These are phyloP conservation scores for Rubia peregrina DNA, from an alignment of 305 asterid genomes.

Conservation along the genomic window DNA sequence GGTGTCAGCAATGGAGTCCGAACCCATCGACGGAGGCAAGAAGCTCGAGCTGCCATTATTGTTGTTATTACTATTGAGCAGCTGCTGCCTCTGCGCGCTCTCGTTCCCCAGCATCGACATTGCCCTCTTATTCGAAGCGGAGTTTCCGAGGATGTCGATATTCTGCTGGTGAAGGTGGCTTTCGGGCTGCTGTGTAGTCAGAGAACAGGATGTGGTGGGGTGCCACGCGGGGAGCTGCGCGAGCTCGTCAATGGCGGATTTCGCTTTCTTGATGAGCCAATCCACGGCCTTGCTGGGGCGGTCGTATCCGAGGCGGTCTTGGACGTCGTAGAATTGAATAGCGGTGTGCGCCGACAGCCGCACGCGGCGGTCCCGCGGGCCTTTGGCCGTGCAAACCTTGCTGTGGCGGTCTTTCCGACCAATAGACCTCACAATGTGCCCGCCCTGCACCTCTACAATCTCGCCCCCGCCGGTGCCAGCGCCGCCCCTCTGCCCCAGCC, in stretches of 20 bases:
- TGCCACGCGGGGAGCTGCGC: constrained; percentile 91
- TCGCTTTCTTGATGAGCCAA: constrained; percentile 90
- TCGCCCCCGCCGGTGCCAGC: constrained; percentile 41
- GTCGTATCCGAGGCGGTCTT: constrained; percentile 91
- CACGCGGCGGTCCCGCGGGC: constrained; percentile 95
- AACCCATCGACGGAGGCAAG: constrained; percentile 65
- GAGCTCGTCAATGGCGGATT: constrained; percentile 85
- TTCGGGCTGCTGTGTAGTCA: constrained; percentile 15
- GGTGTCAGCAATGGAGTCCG: constrained; percentile 73
- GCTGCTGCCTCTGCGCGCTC: constrained; percentile 15
- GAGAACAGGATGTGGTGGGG: constrained; percentile 49
- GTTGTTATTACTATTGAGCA: not conserved
- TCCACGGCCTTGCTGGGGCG: constrained; percentile 97
- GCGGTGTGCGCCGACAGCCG: constrained; percentile 96
- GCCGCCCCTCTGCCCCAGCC: constrained; percentile 18
- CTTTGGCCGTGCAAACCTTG: constrained; percentile 95
- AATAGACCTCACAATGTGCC: constrained; percentile 90
- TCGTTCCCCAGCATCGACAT: constrained; percentile 21
- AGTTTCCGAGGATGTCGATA: constrained; percentile 14
- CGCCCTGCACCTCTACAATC: constrained; percentile 92
- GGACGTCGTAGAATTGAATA: constrained; percentile 91
- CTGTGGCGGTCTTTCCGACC: constrained; percentile 98
- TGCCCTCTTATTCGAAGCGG: constrained; percentile 31
- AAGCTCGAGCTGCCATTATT: constrained; percentile 34
- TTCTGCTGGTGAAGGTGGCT: constrained; percentile 18